phyloP scores from a whole-genome alignment of 108 stramenopile species.

The Cyclostephanos invisitatus region DNA sequence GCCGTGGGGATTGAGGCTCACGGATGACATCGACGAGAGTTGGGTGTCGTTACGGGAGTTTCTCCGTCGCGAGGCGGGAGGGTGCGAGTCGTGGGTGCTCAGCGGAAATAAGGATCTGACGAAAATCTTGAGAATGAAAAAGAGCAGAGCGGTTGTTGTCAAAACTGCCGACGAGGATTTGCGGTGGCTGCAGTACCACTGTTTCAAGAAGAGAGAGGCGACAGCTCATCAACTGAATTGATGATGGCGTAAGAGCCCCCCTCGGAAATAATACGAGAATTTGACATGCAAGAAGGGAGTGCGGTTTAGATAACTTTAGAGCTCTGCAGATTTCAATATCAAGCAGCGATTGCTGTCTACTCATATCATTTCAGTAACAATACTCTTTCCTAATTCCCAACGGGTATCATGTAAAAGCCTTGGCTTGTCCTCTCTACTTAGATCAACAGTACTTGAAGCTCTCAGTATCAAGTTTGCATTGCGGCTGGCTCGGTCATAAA shows the following conservation, averaged over 20 bases:
- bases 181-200: conserved; percentile 81
- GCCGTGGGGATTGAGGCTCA: conserved; percentile 80
- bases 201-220: conserved; percentile 33
- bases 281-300: too few species aligned
- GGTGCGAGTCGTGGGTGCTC: conserved; percentile 75
- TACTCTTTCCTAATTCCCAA: too few species aligned
- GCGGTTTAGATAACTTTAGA: too few species aligned
- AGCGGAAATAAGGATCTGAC: conserved; percentile 77
- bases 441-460: too few species aligned
- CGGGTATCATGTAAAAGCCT: too few species aligned
- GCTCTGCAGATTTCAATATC: too few species aligned
- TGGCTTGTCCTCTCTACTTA: too few species aligned
- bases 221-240: background rate
- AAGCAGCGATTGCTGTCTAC: too few species aligned
- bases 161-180: conserved; percentile 77
- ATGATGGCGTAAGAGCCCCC: too few species aligned
- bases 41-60: conserved; percentile 76
- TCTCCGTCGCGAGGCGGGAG: conserved; percentile 55
- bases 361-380: too few species aligned
- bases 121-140: conserved; percentile 62
- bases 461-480: conserved; percentile 1
- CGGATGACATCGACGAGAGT: conserved; percentile 70
- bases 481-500: conserved; percentile 33
- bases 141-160: conserved; percentile 62
- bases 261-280: too few species aligned